phyloP scores from a whole-genome alignment of 805 yeast species.

The Myxozyma kluyveri region DNA sequence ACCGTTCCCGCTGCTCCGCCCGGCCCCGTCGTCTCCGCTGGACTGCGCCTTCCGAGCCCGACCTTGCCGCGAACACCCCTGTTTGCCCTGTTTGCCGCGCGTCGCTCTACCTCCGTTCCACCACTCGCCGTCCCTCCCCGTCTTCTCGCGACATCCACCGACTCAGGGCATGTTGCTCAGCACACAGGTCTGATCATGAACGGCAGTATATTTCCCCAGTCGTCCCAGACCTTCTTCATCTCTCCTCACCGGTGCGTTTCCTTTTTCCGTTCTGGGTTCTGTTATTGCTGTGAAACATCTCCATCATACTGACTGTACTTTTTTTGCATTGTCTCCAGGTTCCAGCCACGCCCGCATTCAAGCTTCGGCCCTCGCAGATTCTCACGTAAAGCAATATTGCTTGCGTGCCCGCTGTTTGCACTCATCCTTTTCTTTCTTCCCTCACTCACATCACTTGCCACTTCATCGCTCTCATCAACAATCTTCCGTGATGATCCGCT shows the following conservation, averaged over 20 bases:
- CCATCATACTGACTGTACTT: not conserved
- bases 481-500: constrained; percentile 32
- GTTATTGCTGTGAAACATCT: not conserved
- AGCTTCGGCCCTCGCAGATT: constrained; percentile 13
- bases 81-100: no score
- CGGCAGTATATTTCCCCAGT: constrained; percentile 22
- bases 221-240: constrained; percentile 27
- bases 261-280: not conserved
- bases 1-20: not conserved
- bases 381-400: constrained; percentile 7
- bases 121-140: no score
- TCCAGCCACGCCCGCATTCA: constrained; percentile 20
- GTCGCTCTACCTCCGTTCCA: no score
- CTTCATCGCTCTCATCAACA: constrained; percentile 16
- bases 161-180: no score
- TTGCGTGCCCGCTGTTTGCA: constrained; percentile 15
- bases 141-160: no score
- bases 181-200: constrained; percentile 22
- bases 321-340: constrained; percentile 6
- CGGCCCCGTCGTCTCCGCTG: not conserved
- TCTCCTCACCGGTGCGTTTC: constrained; percentile 28
- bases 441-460: constrained; percentile 15
- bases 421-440: constrained; percentile 26
- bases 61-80: no score
- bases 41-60: constrained; percentile 7